Percentiles rank a stretch among this genome's conserved stretches.
Conservation (phyloP, 768 basidiomycete species). For the Rhodotorula kratochvilovae region DNA sequence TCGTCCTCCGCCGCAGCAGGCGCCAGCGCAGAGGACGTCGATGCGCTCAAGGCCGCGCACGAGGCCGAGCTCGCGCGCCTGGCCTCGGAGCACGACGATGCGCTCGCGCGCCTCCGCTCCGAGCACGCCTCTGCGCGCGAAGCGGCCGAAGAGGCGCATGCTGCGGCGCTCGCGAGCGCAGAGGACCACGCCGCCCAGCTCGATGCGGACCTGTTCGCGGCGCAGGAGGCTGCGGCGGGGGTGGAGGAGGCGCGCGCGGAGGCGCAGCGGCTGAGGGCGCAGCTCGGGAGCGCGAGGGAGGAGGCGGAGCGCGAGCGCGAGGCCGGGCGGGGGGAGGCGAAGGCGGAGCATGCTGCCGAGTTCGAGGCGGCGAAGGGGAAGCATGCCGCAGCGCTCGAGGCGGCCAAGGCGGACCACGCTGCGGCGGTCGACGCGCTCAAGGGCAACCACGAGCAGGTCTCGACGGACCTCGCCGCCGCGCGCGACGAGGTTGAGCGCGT, state of each 20-base stretch:
- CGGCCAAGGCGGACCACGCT: not conserved
- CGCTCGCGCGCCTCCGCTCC: not conserved
- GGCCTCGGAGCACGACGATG: not conserved
- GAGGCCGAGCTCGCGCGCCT: not conserved
- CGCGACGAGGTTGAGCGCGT: not conserved
- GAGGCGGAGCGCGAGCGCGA: not conserved
- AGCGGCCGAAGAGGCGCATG: not conserved
- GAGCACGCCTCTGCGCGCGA: not conserved
- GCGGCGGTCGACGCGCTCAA: not conserved
- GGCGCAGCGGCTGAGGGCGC: not conserved
- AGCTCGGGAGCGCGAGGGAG: not conserved
- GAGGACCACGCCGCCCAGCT: not conserved
- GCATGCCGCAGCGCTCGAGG: no score
- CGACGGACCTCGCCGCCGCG: not conserved
- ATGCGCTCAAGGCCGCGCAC: not conserved
- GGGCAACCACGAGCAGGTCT: not conserved
- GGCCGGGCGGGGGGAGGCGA: not conserved
- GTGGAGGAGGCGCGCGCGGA: not conserved
- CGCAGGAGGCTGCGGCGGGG: not conserved
- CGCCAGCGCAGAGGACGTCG: not conserved
- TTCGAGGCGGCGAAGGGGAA: slow-evolving; percentile 1
- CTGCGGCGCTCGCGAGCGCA: not conserved
- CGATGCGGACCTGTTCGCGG: slow-evolving; percentile 3
- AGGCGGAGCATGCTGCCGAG: slow-evolving; percentile 1
- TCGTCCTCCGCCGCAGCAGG: not conserved